Percentiles rank a stretch among this genome's conserved stretches.
These are phyloP conservation scores for Schizopora paradoxa DNA, from an alignment of 1,284 basidiomycete genomes.

Conservation along the genomic window DNA sequence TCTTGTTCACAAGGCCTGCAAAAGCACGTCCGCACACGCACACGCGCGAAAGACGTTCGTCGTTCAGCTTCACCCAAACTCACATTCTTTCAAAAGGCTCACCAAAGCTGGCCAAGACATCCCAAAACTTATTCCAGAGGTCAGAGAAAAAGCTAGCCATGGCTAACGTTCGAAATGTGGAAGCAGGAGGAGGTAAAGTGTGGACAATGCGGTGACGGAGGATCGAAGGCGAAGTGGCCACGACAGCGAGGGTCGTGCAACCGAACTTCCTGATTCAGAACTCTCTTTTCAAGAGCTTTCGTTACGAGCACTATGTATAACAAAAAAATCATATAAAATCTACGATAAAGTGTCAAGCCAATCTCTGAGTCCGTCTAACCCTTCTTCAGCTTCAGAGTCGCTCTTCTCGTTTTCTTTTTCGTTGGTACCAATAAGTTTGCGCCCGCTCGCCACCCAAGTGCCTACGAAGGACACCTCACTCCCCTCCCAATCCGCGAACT, in stretches of 20 bases:
- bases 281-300: neutral
- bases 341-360: conserved; percentile 47
- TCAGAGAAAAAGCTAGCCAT: too few relatives aligned
- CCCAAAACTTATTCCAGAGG: too few relatives aligned
- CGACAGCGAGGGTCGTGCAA: too few relatives aligned
- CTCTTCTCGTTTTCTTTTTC: conserved; percentile 31
- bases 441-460: conserved; percentile 46
- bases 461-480: conserved; percentile 64
- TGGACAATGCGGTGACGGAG: too few relatives aligned
- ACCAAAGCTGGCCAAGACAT: conserved; percentile 61
- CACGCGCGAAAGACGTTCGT: conserved; percentile 3
- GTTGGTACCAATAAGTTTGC: conserved; percentile 20
- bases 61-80: neutral
- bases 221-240: too few relatives aligned
- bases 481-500: conserved; percentile 74
- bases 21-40: conserved; percentile 8
- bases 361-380: conserved; percentile 40
- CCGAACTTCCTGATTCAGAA: too few relatives aligned
- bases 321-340: conserved; percentile 18
- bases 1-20: conserved; percentile 93
- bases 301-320: too few relatives aligned
- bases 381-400: conserved; percentile 26
- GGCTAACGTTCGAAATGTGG: too few relatives aligned
- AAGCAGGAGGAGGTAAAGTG: too few relatives aligned
- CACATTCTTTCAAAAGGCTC: conserved; percentile 7